Percentiles rank a stretch among this genome's conserved stretches.
These are phyloP conservation scores for Trichoderma sp. DNA, from an alignment of 2,329 filamentous ascomycete genomes.

Conservation along the genomic window DNA sequence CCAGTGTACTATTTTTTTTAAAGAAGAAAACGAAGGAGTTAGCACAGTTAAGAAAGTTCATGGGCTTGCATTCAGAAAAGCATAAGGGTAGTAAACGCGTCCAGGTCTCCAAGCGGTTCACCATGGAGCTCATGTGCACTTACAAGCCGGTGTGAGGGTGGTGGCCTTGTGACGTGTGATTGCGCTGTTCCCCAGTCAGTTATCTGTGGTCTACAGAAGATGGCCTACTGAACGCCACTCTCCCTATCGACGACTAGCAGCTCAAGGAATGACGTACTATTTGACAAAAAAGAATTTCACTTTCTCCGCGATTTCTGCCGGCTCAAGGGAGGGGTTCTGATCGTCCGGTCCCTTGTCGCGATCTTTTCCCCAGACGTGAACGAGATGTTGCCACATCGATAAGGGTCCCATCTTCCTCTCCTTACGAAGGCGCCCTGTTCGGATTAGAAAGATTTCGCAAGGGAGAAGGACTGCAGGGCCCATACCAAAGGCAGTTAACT, in stretches of 20 bases:
- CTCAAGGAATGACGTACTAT: not conserved
- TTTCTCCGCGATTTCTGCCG: not conserved
- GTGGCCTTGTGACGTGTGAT: not conserved
- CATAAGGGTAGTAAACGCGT: not conserved
- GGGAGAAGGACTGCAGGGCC: not conserved
- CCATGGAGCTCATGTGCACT: not conserved
- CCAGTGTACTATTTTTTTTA: not conserved
- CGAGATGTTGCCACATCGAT: not conserved
- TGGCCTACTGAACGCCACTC: not conserved
- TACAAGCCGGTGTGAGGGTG: not conserved
- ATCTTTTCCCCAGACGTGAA: not conserved
- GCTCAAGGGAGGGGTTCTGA: not conserved
- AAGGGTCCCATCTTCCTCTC: not conserved
- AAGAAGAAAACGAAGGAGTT: not conserved
- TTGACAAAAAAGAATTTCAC: not conserved
- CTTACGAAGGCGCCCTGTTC: not conserved
- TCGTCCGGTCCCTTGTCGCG: not conserved
- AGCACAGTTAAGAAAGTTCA: not conserved
- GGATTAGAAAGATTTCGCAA: not conserved
- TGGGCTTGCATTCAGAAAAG: not conserved
- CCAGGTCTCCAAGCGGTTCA: not conserved
- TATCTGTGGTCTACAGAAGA: not conserved
- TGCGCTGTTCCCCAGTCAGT: not conserved
- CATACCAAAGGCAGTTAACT: not conserved
- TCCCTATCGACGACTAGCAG: not conserved